Evolutionary conservation across 2,329 filamentous ascomycete genomes (phyloP).

Genomic region (Boeremia exigua): DNA sequence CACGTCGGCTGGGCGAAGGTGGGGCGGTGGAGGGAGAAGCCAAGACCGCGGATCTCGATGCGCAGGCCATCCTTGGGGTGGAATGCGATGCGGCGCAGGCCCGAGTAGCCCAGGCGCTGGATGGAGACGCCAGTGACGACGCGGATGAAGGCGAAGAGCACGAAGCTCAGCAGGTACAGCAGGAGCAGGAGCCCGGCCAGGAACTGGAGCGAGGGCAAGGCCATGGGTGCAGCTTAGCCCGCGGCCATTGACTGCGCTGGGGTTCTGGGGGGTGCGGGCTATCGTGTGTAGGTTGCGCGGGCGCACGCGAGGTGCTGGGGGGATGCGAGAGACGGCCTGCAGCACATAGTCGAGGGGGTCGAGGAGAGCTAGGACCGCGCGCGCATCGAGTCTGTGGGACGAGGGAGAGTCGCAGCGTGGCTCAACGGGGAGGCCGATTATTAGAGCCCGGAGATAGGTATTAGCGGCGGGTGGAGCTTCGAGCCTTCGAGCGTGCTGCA

Average conservation of each 20-base stretch:
- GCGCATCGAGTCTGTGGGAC: slow-evolving; percentile 23
- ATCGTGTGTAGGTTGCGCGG: slow-evolving; percentile 25
- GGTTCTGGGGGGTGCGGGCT: slow-evolving; percentile 7
- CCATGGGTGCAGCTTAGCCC: slow-evolving; percentile 47
- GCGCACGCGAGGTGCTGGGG: slow-evolving; percentile 39
- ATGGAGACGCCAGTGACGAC: slow-evolving; percentile 95
- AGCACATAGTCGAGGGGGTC: slow-evolving; percentile 40
- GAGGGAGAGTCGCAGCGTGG: slow-evolving; percentile 10
- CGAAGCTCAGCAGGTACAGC: slow-evolving; percentile 88
- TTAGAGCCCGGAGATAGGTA: slow-evolving; percentile 18
- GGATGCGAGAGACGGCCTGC: slow-evolving; percentile 22
- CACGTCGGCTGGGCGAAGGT: slow-evolving; percentile 98
- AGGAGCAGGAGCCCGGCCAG: slow-evolving; percentile 84
- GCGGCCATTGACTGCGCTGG: slow-evolving; percentile 27
- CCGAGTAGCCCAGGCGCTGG: slow-evolving; percentile 91
- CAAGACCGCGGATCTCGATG: slow-evolving; percentile 87
- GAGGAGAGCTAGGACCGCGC: slow-evolving; percentile 21
- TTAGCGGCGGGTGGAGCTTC: slow-evolving; percentile 9
- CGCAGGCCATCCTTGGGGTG: slow-evolving; percentile 86
- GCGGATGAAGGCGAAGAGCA: slow-evolving; percentile 89
- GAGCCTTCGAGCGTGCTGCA: background rate
- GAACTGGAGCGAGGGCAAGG: slow-evolving; percentile 65
- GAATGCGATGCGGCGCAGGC: slow-evolving; percentile 87
- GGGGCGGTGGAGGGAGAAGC: slow-evolving; percentile 86
- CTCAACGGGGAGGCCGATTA: slow-evolving; percentile 5